phyloP scores from a whole-genome alignment of 306 rosid genomes.

The Citrullus amarus region DNA sequence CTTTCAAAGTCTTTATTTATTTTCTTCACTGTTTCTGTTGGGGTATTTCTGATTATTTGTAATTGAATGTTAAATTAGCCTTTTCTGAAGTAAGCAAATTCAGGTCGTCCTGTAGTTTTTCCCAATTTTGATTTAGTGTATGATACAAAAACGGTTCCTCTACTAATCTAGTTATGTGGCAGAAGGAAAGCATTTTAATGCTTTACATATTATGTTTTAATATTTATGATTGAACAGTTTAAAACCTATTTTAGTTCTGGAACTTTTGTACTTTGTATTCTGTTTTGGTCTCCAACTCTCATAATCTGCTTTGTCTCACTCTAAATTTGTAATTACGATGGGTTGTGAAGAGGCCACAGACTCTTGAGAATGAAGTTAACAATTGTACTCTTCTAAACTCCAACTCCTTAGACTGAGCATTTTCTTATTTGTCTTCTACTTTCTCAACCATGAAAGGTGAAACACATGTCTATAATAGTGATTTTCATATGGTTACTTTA shows the following conservation, averaged over 20 bases:
- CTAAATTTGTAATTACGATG: too few relatives aligned
- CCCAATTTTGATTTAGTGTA: slow-evolving; percentile 19
- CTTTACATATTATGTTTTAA: neutral
- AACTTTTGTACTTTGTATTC: neutral
- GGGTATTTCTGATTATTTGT: slow-evolving; percentile 21
- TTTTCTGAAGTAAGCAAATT: slow-evolving; percentile 24
- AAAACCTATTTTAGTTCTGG: neutral
- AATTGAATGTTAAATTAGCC: slow-evolving; percentile 15
- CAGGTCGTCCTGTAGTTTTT: neutral
- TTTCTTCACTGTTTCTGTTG: slow-evolving; percentile 23
- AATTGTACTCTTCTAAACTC: too few relatives aligned
- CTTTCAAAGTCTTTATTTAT: neutral
- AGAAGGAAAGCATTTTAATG: neutral
- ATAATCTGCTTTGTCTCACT: too few relatives aligned
- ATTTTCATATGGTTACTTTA: too few relatives aligned
- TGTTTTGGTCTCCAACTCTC: neutral
- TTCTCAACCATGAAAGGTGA: too few relatives aligned
- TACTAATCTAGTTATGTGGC: neutral
- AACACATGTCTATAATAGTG: too few relatives aligned
- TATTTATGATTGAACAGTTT: neutral
- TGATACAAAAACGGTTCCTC: neutral
- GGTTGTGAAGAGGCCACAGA: too few relatives aligned
- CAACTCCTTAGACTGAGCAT: too few relatives aligned
- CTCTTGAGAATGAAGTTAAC: too few relatives aligned
- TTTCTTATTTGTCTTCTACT: too few relatives aligned